Evolutionary conservation across 1,284 basidiomycete genomes (phyloP), one percentile per base, ranked within the genome.

Genomic region (Pulchroboletus neoregius): DNA sequence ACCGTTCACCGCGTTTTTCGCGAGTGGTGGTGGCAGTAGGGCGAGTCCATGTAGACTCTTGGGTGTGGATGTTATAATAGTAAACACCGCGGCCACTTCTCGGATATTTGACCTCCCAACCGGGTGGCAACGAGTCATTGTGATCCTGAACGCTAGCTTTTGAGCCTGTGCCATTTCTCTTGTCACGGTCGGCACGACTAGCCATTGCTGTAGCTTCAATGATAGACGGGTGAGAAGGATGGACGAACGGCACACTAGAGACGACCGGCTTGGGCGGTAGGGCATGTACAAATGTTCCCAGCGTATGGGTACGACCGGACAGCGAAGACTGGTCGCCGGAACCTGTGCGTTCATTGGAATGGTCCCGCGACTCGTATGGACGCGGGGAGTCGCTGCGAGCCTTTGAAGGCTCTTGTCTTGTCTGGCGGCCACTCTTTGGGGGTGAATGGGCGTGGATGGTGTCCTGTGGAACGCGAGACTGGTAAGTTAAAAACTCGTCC

Each of bases 201-300:
- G 74, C 74, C 73, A 84, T 82, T 38, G 78, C 73, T 49, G 79
- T 79, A 50, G 78, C 78, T 62, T 75, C 75, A 57, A 77, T 76
- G 54, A 76, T 71, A 52, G 74, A 74, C 44, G 74, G 71, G 57
- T 79, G 75, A 58, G 79, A 73, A 41, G 78, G 74, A 46, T 76
- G 74, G 37, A 79, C 63, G 58, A 75, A 78, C 40, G 79, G 74
- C 22, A 79, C 71, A 48, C 62, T 72, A 41, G 75, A 69, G 31
- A 75, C 70, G 36, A 79, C 70, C 28, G 85, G 86, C 63, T 88
- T 88, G 3, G 86, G 79, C 18, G 85, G 85, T 13, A 88, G 72
- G 15, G 82, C 83, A 58, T 87, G 86, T 9, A 74, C 79, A 38
- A 76, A 59, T 37, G 64, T 65, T 33, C 58, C 65, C 45, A 63